Conservation (phyloP, 305 asterid genomes). For the Fraxinus angustifolia region DNA sequence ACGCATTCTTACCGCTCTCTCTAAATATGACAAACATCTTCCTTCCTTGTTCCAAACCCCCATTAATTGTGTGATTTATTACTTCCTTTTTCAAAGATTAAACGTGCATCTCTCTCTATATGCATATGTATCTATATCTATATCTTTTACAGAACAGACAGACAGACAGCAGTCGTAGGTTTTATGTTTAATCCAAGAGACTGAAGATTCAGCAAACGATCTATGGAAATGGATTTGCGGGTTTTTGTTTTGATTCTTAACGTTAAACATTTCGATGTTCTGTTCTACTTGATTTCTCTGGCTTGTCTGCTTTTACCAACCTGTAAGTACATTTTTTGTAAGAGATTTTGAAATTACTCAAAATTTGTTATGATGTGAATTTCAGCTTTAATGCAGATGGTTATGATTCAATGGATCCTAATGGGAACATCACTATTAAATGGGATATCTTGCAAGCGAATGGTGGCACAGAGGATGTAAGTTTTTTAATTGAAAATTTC, state of each 20-base stretch:
- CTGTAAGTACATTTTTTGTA: conserved; percentile 26
- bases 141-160: neutral
- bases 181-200: conserved; percentile 5
- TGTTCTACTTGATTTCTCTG: conserved; percentile 8
- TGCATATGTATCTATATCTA: neutral
- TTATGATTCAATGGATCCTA: conserved; percentile 80
- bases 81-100: neutral
- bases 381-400: conserved; percentile 72
- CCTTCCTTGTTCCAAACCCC: neutral
- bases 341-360: neutral
- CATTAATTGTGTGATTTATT: conserved; percentile 20
- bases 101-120: neutral
- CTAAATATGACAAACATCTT: conserved; percentile 24
- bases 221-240: neutral
- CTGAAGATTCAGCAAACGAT: conserved; percentile 2
- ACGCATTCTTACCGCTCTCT: conserved; percentile 33
- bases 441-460: conserved; percentile 62
- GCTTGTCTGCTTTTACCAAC: conserved; percentile 18
- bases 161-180: conserved; percentile 16
- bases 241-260: neutral
- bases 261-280: neutral
- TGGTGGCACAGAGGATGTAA: conserved; percentile 46
- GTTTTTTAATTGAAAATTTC: conserved; percentile 1
- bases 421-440: conserved; percentile 64
- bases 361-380: conserved; percentile 39